Conservation (phyloP, 768 basidiomycete species). For the Calocera viscosa region DNA sequence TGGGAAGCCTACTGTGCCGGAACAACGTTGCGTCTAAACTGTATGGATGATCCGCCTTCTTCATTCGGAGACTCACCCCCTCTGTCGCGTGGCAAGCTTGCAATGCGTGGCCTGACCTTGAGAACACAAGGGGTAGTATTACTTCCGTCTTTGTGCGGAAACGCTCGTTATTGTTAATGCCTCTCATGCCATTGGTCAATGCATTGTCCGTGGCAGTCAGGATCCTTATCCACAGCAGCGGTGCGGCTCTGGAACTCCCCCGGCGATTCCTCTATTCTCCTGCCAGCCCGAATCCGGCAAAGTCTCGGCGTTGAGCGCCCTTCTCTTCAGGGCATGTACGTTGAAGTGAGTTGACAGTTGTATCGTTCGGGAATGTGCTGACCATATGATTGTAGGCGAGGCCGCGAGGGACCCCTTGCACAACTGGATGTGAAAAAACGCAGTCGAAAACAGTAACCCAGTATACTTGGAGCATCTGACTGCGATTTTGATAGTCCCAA, state of each 20-base stretch:
- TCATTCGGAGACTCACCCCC: background rate
- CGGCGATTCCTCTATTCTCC: background rate
- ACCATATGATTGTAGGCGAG: background rate
- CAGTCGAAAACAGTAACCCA: background rate
- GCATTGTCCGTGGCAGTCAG: background rate
- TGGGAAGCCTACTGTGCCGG: background rate
- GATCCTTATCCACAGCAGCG: background rate
- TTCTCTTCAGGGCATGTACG: background rate
- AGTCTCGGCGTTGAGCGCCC: background rate
- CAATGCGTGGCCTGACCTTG: background rate
- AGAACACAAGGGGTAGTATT: background rate
- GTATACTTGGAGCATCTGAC: background rate
- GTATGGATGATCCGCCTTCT: background rate
- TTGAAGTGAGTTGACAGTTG: background rate
- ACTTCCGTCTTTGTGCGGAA: background rate
- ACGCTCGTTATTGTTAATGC: conserved; percentile 2
- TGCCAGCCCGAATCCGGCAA: background rate
- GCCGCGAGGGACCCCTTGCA: background rate
- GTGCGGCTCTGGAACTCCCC: background rate
- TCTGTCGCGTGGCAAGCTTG: background rate
- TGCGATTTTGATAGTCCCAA: background rate
- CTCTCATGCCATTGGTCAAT: background rate
- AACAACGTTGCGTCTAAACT: conserved; percentile 8
- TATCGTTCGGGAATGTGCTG: background rate
- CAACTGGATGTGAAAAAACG: background rate